Percentiles rank a stretch among this genome's conserved stretches.
Conservation (phyloP, 163 green algal genomes). For the Volvox carteri region DNA sequence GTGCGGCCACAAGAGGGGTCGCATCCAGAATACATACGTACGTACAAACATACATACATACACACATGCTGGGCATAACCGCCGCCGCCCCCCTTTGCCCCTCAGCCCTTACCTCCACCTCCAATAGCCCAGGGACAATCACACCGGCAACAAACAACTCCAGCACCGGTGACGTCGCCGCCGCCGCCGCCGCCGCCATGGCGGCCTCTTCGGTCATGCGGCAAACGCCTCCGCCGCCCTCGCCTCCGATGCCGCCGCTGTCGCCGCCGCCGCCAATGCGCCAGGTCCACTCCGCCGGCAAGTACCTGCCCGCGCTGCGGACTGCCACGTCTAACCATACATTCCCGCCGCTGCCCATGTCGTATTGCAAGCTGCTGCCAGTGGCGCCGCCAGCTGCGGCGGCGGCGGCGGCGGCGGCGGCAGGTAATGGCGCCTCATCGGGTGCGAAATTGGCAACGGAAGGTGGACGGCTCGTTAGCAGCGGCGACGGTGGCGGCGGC, state of each 20-base stretch:
- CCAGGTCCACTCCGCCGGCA: slow-evolving; percentile 34
- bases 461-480: too few species aligned
- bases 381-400: neutral
- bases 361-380: neutral
- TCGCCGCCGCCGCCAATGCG: too few species aligned
- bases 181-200: neutral
- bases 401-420: neutral
- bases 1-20: neutral
- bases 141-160: neutral
- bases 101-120: slow-evolving; percentile 34
- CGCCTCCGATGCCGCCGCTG: neutral
- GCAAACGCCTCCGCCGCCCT: too few species aligned
- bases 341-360: neutral
- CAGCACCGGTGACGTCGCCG: neutral
- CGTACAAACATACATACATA: neutral
- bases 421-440: too few species aligned
- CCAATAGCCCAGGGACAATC: neutral
- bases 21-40: neutral
- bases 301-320: neutral
- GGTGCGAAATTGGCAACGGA: too few species aligned
- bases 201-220: neutral
- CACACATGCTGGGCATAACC: too few species aligned
- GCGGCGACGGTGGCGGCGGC: too few species aligned
- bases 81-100: too few species aligned
- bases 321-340: slow-evolving; percentile 9